phyloP scores from a whole-genome alignment of 352 stramenopile species.

The Phytophthora cactorum region DNA sequence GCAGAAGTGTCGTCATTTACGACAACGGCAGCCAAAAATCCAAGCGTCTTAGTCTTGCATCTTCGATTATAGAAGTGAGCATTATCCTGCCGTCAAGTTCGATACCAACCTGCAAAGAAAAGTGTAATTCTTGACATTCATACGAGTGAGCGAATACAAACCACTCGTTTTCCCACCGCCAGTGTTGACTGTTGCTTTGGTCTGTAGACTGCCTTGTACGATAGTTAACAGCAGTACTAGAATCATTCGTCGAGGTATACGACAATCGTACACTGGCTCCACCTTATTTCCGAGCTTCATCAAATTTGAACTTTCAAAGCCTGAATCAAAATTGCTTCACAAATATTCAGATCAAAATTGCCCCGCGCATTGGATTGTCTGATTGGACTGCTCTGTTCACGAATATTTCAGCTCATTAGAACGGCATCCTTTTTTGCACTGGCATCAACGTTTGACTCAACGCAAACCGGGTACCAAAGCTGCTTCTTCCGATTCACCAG shows the following conservation, averaged over 20 bases:
- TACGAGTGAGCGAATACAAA: slow-evolving; percentile 17
- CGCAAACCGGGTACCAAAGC: slow-evolving; percentile 19
- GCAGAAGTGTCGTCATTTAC: background rate
- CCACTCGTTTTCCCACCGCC: slow-evolving; percentile 38
- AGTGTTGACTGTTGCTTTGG: slow-evolving; percentile 17
- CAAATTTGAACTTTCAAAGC: slow-evolving; percentile 7
- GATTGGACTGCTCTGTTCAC: background rate
- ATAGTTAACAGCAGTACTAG: background rate
- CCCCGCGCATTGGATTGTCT: slow-evolving; percentile 5
- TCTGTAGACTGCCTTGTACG: slow-evolving; percentile 23
- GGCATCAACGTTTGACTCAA: background rate
- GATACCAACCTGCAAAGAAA: slow-evolving; percentile 16
- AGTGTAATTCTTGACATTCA: slow-evolving; percentile 7
- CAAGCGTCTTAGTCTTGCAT: slow-evolving; percentile 13
- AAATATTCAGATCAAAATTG: slow-evolving; percentile 26
- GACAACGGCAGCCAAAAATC: slow-evolving; percentile 25
- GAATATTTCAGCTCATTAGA: slow-evolving; percentile 26
- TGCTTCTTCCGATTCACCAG: slow-evolving; percentile 18
- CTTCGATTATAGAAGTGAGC: slow-evolving; percentile 10
- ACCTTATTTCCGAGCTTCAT: slow-evolving; percentile 20
- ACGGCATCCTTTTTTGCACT: slow-evolving; percentile 20
- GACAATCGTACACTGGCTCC: slow-evolving; percentile 22
- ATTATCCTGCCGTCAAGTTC: slow-evolving; percentile 8
- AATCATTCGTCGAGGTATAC: background rate
- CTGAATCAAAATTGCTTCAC: slow-evolving; percentile 17